Conservation (phyloP, 768 basidiomycete species). For the Pleurotus pulmonarius region DNA sequence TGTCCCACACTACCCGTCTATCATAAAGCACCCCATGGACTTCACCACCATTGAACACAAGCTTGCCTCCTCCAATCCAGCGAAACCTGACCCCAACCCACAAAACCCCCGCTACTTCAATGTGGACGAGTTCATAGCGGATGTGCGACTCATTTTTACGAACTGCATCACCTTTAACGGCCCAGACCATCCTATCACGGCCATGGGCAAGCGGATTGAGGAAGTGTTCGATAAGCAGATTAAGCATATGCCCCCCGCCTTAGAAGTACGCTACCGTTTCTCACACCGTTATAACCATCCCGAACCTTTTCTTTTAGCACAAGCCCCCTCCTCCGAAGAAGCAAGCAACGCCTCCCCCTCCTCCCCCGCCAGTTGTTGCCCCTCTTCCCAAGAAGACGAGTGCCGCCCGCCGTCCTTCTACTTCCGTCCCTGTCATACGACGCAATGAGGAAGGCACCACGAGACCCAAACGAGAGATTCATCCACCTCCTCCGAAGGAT, state of each 20-base stretch:
- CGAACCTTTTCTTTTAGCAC: constrained; percentile 17
- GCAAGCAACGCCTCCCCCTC: constrained; percentile 40
- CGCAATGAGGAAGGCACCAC: constrained; percentile 53
- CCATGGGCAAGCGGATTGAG: constrained; percentile 80
- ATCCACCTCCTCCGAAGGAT: constrained; percentile 92
- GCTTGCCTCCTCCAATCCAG: constrained; percentile 71
- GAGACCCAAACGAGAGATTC: constrained; percentile 97
- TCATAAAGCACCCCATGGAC: constrained; percentile 94
- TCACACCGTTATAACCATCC: not conserved
- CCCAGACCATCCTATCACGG: constrained; percentile 73
- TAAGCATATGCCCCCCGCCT: constrained; percentile 73
- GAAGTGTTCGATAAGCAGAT: constrained; percentile 86
- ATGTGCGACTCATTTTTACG: constrained; percentile 84
- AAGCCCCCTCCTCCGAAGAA: constrained; percentile 46
- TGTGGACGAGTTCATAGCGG: constrained; percentile 78
- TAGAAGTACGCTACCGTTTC: constrained; percentile 54
- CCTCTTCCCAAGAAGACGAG: constrained; percentile 44
- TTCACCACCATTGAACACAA: constrained; percentile 90
- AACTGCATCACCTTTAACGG: constrained; percentile 95
- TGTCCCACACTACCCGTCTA: constrained; percentile 82
- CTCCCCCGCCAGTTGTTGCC: constrained; percentile 23
- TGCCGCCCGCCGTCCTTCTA: constrained; percentile 66
- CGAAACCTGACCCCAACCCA: constrained; percentile 68
- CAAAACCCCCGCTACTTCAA: constrained; percentile 72
- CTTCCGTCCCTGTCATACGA: constrained; percentile 78